Evolutionary conservation across 169 alveolate species (phyloP), one percentile per base, ranked within the genome.

Genomic region (Cryptosporidium sp.): DNA sequence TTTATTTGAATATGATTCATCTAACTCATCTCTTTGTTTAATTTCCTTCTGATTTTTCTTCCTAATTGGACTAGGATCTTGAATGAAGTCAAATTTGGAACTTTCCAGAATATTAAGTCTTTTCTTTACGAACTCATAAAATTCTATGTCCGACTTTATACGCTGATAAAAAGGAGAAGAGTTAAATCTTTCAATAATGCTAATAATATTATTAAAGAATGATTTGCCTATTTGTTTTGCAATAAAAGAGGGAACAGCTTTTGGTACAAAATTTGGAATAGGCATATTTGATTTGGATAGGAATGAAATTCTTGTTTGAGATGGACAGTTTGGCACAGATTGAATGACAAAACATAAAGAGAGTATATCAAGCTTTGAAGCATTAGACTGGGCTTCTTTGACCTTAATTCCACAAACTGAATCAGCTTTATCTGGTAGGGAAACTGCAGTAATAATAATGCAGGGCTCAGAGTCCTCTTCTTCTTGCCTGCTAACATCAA

Each of bases 351-450:
- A 80, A 39, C 89, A 80, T 48, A 80, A 65, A 23, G 89, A 80
- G 7, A 80, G 53, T 33, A 80, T 80, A 65, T 80, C 89, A 39
- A 80, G 70, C 56, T 62, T 80, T 3, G 89, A 80, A 18, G 75
- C 89, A 42, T 65, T 62, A 26, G 56, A 60, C 18, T 60, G 89
- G 26, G 73, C 67, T 21, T 80, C 89, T 35, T 80, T 80, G 18
- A 65, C 75, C 31, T 80, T 80, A 29, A 80, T 65, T 60, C 89
- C 89, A 80, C 89, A 80, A 10, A 65, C 89, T 23, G 89, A 61
- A 48, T 80, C 89, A 23, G 80, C 67, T 45, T 80, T 80, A 26
- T 80, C 89, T 18, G 89, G 89, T 8, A 80, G 12, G n/a, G 89
- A 80, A 44, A 80, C 75, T 14, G 89, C 89, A 12, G 89, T 80